phyloP scores from a whole-genome alignment of 768 basidiomycete species.

The Mycena belliarum region DNA sequence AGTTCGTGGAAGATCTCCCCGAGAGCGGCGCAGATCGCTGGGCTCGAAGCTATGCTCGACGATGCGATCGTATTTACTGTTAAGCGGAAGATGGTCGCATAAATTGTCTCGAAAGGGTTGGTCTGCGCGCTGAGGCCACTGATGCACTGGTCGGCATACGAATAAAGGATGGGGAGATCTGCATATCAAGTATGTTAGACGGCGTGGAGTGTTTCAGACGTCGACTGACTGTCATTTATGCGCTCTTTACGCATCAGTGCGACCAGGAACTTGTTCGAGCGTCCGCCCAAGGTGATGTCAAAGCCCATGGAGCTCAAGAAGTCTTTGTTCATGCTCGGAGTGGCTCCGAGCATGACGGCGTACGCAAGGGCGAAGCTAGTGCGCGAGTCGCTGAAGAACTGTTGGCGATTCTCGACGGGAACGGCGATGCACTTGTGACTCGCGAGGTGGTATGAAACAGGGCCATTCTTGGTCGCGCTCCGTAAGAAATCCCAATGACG shows the following conservation, averaged over 20 bases:
- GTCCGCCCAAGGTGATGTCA: constrained; percentile 2
- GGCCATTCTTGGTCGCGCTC: background rate
- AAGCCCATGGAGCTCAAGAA: background rate
- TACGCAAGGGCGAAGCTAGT: background rate
- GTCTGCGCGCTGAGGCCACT: background rate
- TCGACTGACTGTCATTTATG: background rate
- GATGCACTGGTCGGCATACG: background rate
- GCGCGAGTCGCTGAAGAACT: constrained; percentile 5
- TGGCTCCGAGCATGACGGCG: constrained; percentile 1
- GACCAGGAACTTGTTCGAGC: background rate
- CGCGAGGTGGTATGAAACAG: background rate
- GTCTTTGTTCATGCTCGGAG: constrained; percentile 3
- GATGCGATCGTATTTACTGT: constrained; percentile 2
- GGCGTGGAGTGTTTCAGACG: background rate
- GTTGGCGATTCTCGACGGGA: background rate
- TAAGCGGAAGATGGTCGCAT: background rate
- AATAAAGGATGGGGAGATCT: background rate
- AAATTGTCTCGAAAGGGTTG: background rate
- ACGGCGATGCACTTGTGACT: background rate
- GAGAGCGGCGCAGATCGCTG: background rate
- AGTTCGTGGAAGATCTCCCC: background rate
- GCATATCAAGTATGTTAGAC: too few relatives aligned
- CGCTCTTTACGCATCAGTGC: background rate
- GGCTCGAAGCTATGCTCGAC: background rate
- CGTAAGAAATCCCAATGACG: constrained; percentile 8